Conservation (phyloP, 2,329 filamentous ascomycete species). For the Neospermospora avenae region DNA sequence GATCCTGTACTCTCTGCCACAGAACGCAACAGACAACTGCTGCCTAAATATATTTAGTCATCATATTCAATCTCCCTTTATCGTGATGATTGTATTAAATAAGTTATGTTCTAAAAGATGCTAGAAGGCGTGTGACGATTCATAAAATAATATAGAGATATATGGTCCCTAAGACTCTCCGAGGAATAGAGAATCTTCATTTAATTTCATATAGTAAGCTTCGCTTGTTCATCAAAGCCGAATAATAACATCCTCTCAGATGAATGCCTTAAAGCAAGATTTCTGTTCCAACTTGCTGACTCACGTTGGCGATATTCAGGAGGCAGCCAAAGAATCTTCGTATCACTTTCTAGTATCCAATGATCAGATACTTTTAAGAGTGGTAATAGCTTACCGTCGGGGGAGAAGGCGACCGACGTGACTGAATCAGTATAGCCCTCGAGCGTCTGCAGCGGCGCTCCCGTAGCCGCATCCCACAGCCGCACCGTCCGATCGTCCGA, state of each 20-base stretch:
- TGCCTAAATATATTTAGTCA: too few relatives aligned
- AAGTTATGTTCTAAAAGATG: too few relatives aligned
- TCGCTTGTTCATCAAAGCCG: slow-evolving; percentile 16
- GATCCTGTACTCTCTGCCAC: too few relatives aligned
- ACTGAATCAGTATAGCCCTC: slow-evolving; percentile 3
- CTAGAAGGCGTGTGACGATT: too few relatives aligned
- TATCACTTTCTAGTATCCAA: slow-evolving; percentile 19
- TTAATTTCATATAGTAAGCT: slow-evolving; percentile 12
- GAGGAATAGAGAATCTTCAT: background rate
- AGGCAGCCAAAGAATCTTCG: slow-evolving; percentile 24
- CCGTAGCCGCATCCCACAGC: background rate
- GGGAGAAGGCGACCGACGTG: slow-evolving; percentile 10
- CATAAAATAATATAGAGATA: background rate
- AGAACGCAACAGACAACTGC: too few relatives aligned
- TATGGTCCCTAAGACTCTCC: background rate
- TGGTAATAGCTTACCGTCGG: slow-evolving; percentile 12
- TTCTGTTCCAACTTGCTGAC: slow-evolving; percentile 21
- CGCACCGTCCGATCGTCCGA: background rate
- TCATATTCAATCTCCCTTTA: too few relatives aligned
- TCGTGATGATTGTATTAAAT: too few relatives aligned
- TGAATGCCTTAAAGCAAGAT: slow-evolving; percentile 25
- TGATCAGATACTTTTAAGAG: slow-evolving; percentile 21
- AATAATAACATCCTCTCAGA: slow-evolving; percentile 26
- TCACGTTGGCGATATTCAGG: slow-evolving; percentile 22
- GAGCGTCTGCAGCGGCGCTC: slow-evolving; percentile 1